phyloP scores from a whole-genome alignment of 139 green algal species.

The Chlamydomonas eustigma region DNA sequence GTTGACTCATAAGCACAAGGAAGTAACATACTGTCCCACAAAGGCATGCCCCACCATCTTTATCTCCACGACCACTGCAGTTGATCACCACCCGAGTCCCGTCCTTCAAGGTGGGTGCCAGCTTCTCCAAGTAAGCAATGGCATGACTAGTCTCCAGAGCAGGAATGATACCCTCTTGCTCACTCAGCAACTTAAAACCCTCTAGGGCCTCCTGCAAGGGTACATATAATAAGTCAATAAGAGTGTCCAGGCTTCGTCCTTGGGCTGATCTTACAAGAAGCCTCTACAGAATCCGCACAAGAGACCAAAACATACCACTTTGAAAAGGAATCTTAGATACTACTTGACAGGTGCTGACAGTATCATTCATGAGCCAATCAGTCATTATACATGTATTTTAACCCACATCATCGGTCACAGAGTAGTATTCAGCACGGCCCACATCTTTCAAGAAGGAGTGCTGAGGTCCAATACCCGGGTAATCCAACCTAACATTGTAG shows the following conservation, averaged over 20 bases:
- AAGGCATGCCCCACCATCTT: constrained; percentile 76
- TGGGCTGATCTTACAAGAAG: no score
- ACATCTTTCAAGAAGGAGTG: constrained; percentile 97
- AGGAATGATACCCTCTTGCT: constrained; percentile 96
- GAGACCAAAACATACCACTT: no score
- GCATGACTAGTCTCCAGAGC: constrained; percentile 96
- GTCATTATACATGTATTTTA: neutral
- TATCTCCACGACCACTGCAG: constrained; percentile 90
- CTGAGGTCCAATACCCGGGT: constrained; percentile 95
- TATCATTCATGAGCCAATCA: neutral
- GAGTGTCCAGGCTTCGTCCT: constrained; percentile 53
- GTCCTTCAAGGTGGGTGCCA: constrained; percentile 70
- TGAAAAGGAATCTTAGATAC: no score
- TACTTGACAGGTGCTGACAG: neutral
- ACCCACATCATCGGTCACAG: constrained; percentile 30
- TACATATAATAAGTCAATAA: constrained; percentile 25
- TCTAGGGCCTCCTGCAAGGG: constrained; percentile 56
- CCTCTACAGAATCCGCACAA: no score
- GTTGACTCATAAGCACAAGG: no score
- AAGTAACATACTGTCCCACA: no score
- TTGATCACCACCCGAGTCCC: constrained; percentile 89
- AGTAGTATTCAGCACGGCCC: constrained; percentile 88
- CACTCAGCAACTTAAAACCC: constrained; percentile 68
- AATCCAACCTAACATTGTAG: constrained; percentile 91
- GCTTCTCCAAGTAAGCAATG: constrained; percentile 80